Conservation (phyloP, 345 rosid species). For the Eucalyptus erythrocorys region DNA sequence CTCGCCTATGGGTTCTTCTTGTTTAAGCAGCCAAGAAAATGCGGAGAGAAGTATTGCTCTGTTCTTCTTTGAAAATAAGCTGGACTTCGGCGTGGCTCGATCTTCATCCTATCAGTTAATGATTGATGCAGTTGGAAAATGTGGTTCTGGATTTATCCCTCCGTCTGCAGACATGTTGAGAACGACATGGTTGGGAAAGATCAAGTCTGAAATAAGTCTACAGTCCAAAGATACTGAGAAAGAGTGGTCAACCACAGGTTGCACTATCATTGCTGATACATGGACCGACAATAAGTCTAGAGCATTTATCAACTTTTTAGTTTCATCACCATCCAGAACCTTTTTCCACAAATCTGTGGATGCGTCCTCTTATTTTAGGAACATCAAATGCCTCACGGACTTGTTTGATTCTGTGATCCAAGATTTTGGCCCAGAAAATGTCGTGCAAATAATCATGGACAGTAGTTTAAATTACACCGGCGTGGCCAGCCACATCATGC, state of each 20-base stretch:
- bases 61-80: slow-evolving; percentile 76
- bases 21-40: slow-evolving; percentile 35
- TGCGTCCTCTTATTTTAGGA: slow-evolving; percentile 70
- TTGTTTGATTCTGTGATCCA: slow-evolving; percentile 73
- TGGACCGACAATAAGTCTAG: slow-evolving; percentile 85
- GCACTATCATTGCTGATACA: slow-evolving; percentile 66
- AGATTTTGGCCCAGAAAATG: slow-evolving; percentile 63
- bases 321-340: slow-evolving; percentile 76
- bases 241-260: slow-evolving; percentile 80
- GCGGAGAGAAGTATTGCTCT: slow-evolving; percentile 68
- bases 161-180: slow-evolving; percentile 51
- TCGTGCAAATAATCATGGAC: slow-evolving; percentile 82
- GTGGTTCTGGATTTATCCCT: slow-evolving; percentile 36
- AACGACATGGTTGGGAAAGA: slow-evolving; percentile 48
- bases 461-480: slow-evolving; percentile 52
- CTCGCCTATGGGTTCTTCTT: slow-evolving; percentile 8
- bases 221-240: slow-evolving; percentile 55
- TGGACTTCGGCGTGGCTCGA: slow-evolving; percentile 58
- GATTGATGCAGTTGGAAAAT: slow-evolving; percentile 64
- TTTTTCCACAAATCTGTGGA: slow-evolving; percentile 77
- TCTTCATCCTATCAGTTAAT: slow-evolving; percentile 61
- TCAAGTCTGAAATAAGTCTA: slow-evolving; percentile 46
- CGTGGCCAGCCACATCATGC: slow-evolving; percentile 56
- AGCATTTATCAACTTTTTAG: slow-evolving; percentile 71
- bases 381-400: slow-evolving; percentile 62